Conservation (phyloP, 225 moss, liverwort and hornwort genomes). For the Climacium dendroides region DNA sequence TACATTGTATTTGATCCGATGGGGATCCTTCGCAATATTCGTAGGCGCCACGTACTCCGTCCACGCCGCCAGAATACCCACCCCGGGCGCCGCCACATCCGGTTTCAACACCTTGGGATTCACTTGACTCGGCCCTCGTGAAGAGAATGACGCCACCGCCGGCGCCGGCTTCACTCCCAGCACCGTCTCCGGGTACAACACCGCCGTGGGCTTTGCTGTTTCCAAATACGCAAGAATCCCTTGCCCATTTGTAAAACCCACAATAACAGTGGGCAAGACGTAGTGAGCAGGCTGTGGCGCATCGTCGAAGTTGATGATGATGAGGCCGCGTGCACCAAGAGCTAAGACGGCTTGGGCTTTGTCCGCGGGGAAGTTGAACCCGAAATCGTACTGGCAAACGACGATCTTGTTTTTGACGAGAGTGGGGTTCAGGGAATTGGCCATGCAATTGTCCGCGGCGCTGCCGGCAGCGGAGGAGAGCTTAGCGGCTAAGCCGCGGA, state of each 20-base stretch:
- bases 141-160: slow-evolving; percentile 42
- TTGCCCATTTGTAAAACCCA: background rate
- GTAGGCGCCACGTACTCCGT: background rate
- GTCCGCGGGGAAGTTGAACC: background rate
- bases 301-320: background rate
- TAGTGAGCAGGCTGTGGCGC: background rate
- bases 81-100: slow-evolving; percentile 43
- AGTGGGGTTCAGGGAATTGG: background rate
- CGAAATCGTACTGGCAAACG: background rate
- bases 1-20: slow-evolving; percentile 12
- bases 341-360: background rate
- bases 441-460: background rate
- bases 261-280: background rate
- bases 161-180: slow-evolving; percentile 48
- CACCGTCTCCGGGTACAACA: slow-evolving; percentile 12
- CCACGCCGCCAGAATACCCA: slow-evolving; percentile 60
- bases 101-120: slow-evolving; percentile 47
- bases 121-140: slow-evolving; percentile 15
- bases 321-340: background rate
- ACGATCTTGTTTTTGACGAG: slow-evolving; percentile 46
- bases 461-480: fast-evolving
- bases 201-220: background rate
- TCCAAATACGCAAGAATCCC: background rate
- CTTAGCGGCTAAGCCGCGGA: background rate
- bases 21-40: background rate